phyloP scores from a whole-genome alignment of 2,329 filamentous ascomycete genomes.

The Fusarium praegraminearum region DNA sequence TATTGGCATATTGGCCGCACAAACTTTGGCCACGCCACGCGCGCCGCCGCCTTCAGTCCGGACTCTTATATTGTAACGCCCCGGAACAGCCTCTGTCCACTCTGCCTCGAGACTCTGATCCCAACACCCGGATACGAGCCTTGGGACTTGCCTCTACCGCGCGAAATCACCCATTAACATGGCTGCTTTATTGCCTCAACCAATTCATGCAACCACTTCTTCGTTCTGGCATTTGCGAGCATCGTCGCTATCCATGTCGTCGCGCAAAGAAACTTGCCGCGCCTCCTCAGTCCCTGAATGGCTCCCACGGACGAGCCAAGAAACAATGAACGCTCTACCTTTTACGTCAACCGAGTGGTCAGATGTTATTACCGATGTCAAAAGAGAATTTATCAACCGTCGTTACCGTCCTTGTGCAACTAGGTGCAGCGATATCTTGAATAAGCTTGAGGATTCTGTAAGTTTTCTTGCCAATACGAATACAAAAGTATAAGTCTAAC shows the following conservation, averaged over 20 bases:
- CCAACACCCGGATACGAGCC: constrained; percentile 14
- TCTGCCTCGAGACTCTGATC: constrained; percentile 18
- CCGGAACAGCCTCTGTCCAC: constrained; percentile 30
- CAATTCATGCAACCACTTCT: constrained; percentile 28
- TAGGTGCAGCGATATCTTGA: constrained; percentile 65
- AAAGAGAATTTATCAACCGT: constrained; percentile 63
- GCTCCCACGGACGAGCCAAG: constrained; percentile 35
- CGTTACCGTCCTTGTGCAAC: constrained; percentile 66
- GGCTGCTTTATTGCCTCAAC: constrained; percentile 38
- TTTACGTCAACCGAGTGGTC: constrained; percentile 64
- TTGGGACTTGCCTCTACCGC: constrained; percentile 3
- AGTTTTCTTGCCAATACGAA: constrained; percentile 36
- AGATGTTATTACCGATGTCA: constrained; percentile 63
- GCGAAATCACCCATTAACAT: constrained; percentile 21
- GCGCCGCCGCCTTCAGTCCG: constrained; percentile 35
- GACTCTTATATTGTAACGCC: constrained; percentile 44
- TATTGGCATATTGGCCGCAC: constrained; percentile 43
- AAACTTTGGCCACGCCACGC: constrained; percentile 42
- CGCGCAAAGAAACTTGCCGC: constrained; percentile 27
- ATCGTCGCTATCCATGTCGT: constrained; percentile 32
- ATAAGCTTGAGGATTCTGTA: constrained; percentile 60
- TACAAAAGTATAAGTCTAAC: constrained; percentile 28
- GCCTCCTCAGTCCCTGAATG: constrained; percentile 22
- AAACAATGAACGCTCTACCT: constrained; percentile 52
- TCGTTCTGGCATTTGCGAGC: constrained; percentile 28